These are phyloP conservation scores for Beauveria sp. DNA, from an alignment of 2,329 filamentous ascomycete species.

Conservation along the genomic window DNA sequence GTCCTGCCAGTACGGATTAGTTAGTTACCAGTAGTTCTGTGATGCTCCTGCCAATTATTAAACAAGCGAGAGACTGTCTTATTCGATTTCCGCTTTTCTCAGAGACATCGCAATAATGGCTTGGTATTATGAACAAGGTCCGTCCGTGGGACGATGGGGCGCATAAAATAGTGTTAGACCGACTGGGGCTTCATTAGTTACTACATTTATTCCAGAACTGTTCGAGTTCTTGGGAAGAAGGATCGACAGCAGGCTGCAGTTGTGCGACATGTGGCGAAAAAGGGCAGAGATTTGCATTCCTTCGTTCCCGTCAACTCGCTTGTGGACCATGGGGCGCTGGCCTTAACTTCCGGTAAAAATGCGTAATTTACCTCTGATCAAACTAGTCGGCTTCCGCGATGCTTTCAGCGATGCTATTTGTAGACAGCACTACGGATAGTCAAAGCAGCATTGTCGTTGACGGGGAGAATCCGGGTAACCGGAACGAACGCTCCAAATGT, in stretches of 20 bases:
- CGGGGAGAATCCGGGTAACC: not conserved
- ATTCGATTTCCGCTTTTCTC: not conserved
- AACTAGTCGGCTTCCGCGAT: not conserved
- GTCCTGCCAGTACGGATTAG: too few relatives aligned
- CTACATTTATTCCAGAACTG: not conserved
- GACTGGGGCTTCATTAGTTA: not conserved
- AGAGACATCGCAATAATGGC: constrained; percentile 1
- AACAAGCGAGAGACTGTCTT: not conserved
- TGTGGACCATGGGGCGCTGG: too few relatives aligned
- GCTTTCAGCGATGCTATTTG: not conserved
- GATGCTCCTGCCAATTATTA: too few relatives aligned
- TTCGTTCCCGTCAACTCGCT: not conserved
- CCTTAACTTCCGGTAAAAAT: not conserved
- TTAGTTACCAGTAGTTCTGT: not conserved
- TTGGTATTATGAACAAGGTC: not conserved
- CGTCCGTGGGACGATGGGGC: not conserved
- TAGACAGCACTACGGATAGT: not conserved
- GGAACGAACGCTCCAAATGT: not conserved
- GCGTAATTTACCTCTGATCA: not conserved
- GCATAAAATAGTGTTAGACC: not conserved
- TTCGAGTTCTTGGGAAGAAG: not conserved
- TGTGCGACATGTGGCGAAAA: not conserved
- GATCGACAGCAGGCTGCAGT: not conserved
- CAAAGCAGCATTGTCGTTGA: not conserved
- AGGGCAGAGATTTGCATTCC: not conserved